Conservation (phyloP, 2,329 filamentous ascomycete species). For the Hymenoscyphus salicellus region DNA sequence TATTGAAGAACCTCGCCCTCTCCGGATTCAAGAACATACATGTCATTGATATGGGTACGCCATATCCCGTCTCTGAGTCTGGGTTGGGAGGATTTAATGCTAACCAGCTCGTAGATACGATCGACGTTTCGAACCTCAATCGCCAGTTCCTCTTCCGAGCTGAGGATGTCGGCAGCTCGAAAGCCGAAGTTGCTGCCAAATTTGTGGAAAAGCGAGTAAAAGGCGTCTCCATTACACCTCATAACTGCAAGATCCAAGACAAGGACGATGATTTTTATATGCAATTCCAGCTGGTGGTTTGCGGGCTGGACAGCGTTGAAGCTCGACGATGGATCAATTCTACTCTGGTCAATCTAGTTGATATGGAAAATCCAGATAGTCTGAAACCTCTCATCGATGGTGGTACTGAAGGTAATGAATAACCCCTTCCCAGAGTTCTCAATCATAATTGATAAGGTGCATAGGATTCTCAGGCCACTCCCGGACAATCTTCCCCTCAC, state of each 20-base stretch:
- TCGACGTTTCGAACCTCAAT: constrained; percentile 97
- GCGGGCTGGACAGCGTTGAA: constrained; percentile 94
- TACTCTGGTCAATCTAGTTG: constrained; percentile 85
- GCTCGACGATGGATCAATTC: constrained; percentile 98
- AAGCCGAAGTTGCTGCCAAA: constrained; percentile 86
- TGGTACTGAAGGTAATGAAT: constrained; percentile 72
- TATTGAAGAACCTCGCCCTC: constrained; percentile 90
- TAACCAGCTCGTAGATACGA: constrained; percentile 66
- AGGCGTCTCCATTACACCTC: constrained; percentile 87
- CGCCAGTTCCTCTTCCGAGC: constrained; percentile 95
- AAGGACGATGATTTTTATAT: constrained; percentile 96
- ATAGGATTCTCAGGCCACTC: constrained; percentile 93
- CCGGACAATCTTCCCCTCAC: constrained; percentile 83
- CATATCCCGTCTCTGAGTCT: neutral
- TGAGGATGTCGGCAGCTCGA: constrained; percentile 85
- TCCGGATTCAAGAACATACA: constrained; percentile 97
- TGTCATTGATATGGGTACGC: constrained; percentile 93
- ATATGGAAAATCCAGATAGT: constrained; percentile 75
- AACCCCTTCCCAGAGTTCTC: neutral
- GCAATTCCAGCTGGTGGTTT: constrained; percentile 92
- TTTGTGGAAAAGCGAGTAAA: constrained; percentile 90
- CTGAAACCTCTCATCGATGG: constrained; percentile 95
- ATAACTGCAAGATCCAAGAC: constrained; percentile 94
- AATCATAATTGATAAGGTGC: neutral
- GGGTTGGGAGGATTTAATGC: neutral